Percentiles rank a stretch among this genome's conserved stretches.
These are phyloP conservation scores for Eudorina sp. DNA, from an alignment of 139 green algal genomes.

Conservation along the genomic window DNA sequence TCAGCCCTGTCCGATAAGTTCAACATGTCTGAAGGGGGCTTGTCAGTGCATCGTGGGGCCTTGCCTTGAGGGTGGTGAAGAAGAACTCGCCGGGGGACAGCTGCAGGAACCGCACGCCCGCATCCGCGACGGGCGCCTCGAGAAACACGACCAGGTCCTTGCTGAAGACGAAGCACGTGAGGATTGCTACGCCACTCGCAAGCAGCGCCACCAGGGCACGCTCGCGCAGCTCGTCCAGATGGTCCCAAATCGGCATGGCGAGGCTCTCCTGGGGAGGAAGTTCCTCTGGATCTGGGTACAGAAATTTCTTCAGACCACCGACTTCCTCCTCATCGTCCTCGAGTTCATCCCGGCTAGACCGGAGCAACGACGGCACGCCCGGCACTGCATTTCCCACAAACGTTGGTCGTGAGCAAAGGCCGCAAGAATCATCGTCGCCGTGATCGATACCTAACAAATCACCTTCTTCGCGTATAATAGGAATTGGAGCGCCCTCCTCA, in stretches of 20 bases:
- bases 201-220: conserved; percentile 83
- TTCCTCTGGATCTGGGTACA: conserved; percentile 88
- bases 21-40: too few species aligned
- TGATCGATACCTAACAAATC: too few species aligned
- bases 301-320: conserved; percentile 76
- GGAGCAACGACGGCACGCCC: neutral
- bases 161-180: conserved; percentile 90
- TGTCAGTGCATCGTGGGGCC: too few species aligned
- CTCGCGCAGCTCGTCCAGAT: conserved; percentile 88
- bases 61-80: conserved; percentile 99
- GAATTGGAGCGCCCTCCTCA: conserved; percentile 6
- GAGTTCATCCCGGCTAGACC: neutral
- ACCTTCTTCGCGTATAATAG: conserved; percentile 31
- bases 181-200: conserved; percentile 76
- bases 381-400: neutral
- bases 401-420: too few species aligned
- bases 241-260: conserved; percentile 96
- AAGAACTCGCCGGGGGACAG: conserved; percentile 98
- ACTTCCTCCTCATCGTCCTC: neutral
- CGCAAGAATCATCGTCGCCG: too few species aligned
- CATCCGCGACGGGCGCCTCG: conserved; percentile 91
- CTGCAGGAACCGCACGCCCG: conserved; percentile 96
- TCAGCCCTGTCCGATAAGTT: too few species aligned
- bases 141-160: conserved; percentile 96
- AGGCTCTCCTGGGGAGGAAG: conserved; percentile 81